Conservation (phyloP, 2,329 filamentous ascomycete species). For the Mycosphaerella sp. region DNA sequence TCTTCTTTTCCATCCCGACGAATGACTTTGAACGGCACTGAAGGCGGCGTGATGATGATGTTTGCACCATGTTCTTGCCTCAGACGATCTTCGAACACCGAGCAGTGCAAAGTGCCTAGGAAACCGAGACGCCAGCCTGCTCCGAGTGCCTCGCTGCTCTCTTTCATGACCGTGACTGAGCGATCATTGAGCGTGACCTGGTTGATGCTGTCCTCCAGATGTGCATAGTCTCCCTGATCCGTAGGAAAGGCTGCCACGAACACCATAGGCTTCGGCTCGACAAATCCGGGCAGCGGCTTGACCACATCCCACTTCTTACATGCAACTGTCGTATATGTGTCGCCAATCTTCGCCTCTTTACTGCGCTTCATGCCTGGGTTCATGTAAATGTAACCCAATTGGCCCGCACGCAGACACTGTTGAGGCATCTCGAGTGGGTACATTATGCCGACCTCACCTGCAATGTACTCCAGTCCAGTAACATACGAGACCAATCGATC, state of each 20-base stretch:
- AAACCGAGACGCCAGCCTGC: slow-evolving; percentile 94
- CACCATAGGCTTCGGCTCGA: slow-evolving; percentile 97
- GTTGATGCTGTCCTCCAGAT: slow-evolving; percentile 87
- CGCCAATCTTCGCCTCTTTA: slow-evolving; percentile 90
- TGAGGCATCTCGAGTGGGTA: slow-evolving; percentile 83
- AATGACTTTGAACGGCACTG: slow-evolving; percentile 81
- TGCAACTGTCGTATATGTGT: slow-evolving; percentile 83
- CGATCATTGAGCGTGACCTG: slow-evolving; percentile 93
- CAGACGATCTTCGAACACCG: slow-evolving; percentile 95
- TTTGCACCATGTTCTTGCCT: slow-evolving; percentile 89
- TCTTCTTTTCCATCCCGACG: slow-evolving; percentile 71
- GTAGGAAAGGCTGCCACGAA: slow-evolving; percentile 96
- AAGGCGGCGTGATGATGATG: slow-evolving; percentile 95
- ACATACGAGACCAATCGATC: slow-evolving; percentile 83
- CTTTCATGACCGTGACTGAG: slow-evolving; percentile 88
- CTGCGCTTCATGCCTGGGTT: slow-evolving; percentile 98
- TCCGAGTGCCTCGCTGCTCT: slow-evolving; percentile 86
- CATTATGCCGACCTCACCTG: slow-evolving; percentile 96
- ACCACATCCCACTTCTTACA: slow-evolving; percentile 59
- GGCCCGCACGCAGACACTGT: slow-evolving; percentile 72
- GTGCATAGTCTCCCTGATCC: slow-evolving; percentile 78
- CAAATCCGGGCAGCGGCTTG: slow-evolving; percentile 80
- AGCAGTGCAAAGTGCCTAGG: slow-evolving; percentile 93
- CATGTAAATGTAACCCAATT: slow-evolving; percentile 95
- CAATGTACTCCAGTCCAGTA: slow-evolving; percentile 81